phyloP scores from a whole-genome alignment of 2,329 filamentous ascomycete genomes.

The Cladosporium sp. region DNA sequence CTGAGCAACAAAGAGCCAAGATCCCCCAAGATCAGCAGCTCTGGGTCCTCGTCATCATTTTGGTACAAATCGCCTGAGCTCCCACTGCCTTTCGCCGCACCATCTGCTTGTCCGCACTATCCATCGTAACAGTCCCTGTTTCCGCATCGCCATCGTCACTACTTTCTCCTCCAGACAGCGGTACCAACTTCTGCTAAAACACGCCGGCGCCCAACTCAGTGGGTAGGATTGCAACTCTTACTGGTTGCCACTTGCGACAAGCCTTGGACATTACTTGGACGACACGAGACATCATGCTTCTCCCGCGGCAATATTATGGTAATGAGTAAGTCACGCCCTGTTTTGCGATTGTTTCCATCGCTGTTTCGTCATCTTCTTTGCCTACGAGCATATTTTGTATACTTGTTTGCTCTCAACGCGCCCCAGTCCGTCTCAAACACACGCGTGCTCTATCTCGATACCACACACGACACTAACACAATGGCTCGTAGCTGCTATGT shows the following conservation, averaged over 20 bases:
- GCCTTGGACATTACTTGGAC: not conserved
- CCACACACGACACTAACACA: not conserved
- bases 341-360: not conserved
- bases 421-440: not conserved
- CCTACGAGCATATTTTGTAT: not conserved
- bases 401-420: not conserved
- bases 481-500: slow-evolving; percentile 2
- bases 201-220: not conserved
- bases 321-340: not conserved
- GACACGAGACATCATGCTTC: slow-evolving; percentile 5
- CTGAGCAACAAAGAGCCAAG: slow-evolving; percentile 11
- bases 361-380: not conserved
- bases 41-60: slow-evolving; percentile 6
- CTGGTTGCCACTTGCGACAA: slow-evolving; percentile 1
- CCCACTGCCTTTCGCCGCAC: not conserved
- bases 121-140: not conserved
- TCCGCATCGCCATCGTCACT: not conserved
- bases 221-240: not conserved
- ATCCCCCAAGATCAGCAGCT: slow-evolving; percentile 5
- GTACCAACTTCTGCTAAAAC: not conserved
- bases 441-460: not conserved
- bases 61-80: not conserved
- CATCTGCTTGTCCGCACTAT: not conserved
- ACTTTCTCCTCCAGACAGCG: not conserved
- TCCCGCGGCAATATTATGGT: slow-evolving; percentile 4